Evolutionary conservation across 306 rosid genomes (phyloP).

Genomic region (Sechiopsis laciniata): DNA sequence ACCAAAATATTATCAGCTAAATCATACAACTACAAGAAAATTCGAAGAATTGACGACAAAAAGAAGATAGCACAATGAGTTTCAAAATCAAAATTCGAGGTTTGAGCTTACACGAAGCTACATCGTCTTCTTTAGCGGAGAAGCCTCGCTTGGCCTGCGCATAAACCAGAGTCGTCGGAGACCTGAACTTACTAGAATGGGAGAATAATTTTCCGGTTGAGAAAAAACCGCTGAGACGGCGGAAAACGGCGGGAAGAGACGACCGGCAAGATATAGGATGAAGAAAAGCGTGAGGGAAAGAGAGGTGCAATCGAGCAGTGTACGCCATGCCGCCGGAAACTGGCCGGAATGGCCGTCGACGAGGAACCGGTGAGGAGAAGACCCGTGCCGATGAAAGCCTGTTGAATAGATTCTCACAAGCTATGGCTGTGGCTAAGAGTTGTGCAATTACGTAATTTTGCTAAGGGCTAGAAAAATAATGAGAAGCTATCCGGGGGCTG

Average conservation of each 20-base stretch:
- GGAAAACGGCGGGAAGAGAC: constrained; percentile 31
- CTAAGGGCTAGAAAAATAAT: neutral
- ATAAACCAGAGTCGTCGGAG: constrained; percentile 23
- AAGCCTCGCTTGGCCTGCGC: constrained; percentile 48
- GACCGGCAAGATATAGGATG: constrained; percentile 26
- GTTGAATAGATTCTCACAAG: neutral
- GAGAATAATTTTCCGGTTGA: constrained; percentile 24
- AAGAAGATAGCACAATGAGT: neutral
- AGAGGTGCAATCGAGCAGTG: constrained; percentile 27
- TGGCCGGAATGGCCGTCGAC: neutral
- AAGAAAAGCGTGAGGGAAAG: constrained; percentile 22
- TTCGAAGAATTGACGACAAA: too few species aligned
- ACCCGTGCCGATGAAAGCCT: neutral
- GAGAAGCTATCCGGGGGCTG: neutral
- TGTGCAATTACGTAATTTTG: neutral
- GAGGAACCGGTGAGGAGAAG: neutral
- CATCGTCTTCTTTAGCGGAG: constrained; percentile 43
- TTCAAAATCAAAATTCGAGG: neutral
- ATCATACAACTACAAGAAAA: neutral
- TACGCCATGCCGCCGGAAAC: constrained; percentile 40
- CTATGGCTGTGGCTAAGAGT: neutral
- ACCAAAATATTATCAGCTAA: neutral
- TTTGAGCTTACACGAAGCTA: constrained; percentile 57
- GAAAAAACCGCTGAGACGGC: constrained; percentile 25
- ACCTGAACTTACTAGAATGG: constrained; percentile 12